Percentiles rank a stretch among this genome's conserved stretches.
Evolutionary conservation across 371 early-diverging fungal species (phyloP).

Genomic region (Dichotomocladium elegans): DNA sequence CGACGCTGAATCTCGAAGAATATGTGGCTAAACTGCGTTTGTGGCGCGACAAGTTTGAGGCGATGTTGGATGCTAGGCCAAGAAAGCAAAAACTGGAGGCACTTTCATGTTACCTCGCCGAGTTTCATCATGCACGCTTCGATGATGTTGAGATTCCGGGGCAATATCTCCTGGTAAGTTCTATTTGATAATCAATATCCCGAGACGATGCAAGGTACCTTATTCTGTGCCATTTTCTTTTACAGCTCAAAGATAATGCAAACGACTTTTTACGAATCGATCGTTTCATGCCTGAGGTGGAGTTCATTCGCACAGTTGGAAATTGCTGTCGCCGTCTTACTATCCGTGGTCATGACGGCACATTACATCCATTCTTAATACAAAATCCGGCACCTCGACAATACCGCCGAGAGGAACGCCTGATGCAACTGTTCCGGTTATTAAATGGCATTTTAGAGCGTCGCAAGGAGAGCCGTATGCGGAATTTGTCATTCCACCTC

Average conservation of each 20-base stretch:
- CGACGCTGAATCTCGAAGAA: slow-evolving; percentile 73
- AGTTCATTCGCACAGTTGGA: slow-evolving; percentile 73
- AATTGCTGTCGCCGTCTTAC: slow-evolving; percentile 75
- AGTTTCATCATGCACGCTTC: slow-evolving; percentile 96
- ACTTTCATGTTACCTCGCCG: slow-evolving; percentile 88
- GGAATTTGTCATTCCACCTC: slow-evolving; percentile 85
- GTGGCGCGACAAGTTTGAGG: slow-evolving; percentile 91
- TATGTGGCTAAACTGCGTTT: slow-evolving; percentile 77
- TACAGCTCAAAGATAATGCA: slow-evolving; percentile 70
- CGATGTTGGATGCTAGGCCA: slow-evolving; percentile 77
- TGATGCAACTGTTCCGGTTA: slow-evolving; percentile 89
- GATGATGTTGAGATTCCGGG: slow-evolving; percentile 98
- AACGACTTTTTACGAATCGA: slow-evolving; percentile 94
- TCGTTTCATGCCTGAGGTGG: slow-evolving; percentile 88
- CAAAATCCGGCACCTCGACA: slow-evolving; percentile 88
- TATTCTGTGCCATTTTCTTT: neutral
- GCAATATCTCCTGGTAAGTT: slow-evolving; percentile 81
- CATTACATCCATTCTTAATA: slow-evolving; percentile 82
- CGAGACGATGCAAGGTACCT: slow-evolving; percentile 92
- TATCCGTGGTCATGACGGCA: slow-evolving; percentile 92
- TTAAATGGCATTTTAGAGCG: slow-evolving; percentile 81
- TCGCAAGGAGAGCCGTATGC: slow-evolving; percentile 73
- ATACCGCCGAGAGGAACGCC: slow-evolving; percentile 90
- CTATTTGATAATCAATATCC: slow-evolving; percentile 73
- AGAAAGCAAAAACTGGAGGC: slow-evolving; percentile 80